Evolutionary conservation across 768 basidiomycete genomes (phyloP), one percentile per base, ranked within the genome.

Genomic region (Crassisporium funariophilum): DNA sequence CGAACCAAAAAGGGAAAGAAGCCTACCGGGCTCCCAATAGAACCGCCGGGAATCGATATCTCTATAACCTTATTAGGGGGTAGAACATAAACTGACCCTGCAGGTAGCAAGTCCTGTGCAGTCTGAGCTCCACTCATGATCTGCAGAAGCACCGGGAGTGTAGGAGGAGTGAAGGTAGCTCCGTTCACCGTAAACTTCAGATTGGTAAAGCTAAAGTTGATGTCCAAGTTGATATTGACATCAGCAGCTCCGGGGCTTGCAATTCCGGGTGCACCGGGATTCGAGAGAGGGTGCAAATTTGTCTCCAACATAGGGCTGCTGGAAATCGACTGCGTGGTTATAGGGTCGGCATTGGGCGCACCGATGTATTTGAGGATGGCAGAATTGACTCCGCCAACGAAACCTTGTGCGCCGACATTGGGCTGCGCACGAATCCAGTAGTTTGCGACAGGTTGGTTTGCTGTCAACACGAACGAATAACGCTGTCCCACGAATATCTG

Each of bases 341-440:
- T 67, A 4, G 81, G 81, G 24, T 82, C 79, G 8, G 52, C 48
- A n/a, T 40, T 44, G 0, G 64, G 50, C 8, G 81, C 81, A n/a
- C 74, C 75, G 1, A 23, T 55, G 46, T 83, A 83, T 41, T 77
- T 47, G 5, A 83, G 57, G 44, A 83, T 79, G 3, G 78, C 81
- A 36, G 67, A 68, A 57, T 77, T 79, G 47, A 73, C 64, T 2
- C 55, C 55, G 25, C 47, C 49, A 7, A 34, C 44, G 42, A 59
- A 61, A 42, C 47, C 54, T 11, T 21, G 41, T 3, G 37, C 49
- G 1, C 65, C 52, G 24, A 49, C 46, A 49, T 60, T 55, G 40
- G 63, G 63, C 41, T 64, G 47, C n/a, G 71, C 62, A 35, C 71
- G 70, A 36, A 75, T 62, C 73, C 74, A 84, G 58, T 83, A 84